Evolutionary conservation across 1,284 basidiomycete genomes (phyloP).

Genomic region (Leccinum subrobustum): DNA sequence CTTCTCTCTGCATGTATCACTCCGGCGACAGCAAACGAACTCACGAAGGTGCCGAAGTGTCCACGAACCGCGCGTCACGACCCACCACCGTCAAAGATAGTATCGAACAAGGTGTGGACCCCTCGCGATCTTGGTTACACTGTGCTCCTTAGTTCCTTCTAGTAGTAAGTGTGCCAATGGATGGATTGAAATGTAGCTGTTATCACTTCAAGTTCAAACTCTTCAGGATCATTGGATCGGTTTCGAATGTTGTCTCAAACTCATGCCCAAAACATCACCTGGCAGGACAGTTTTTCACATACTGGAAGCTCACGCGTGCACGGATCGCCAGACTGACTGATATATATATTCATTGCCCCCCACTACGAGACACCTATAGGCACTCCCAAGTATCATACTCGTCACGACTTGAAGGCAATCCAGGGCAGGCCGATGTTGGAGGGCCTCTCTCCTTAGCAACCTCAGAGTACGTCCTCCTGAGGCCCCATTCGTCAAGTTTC

Average conservation of each 20-base stretch:
- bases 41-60: neutral
- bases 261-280: neutral
- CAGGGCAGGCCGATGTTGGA: neutral
- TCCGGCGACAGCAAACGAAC: no score
- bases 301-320: neutral
- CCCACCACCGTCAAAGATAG: neutral
- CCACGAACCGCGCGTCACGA: neutral
- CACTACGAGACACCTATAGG: conserved; percentile 8
- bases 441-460: conserved; percentile 11
- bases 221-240: neutral
- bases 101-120: no score
- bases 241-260: neutral
- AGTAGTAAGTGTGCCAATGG: neutral
- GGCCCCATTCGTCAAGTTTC: conserved; percentile 11
- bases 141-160: no score
- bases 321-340: neutral
- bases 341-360: neutral
- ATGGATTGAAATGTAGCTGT: neutral
- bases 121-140: no score
- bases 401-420: no score
- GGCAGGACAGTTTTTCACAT: neutral
- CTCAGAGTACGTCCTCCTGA: conserved; percentile 28
- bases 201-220: neutral
- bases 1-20: neutral
- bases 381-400: conserved; percentile 24